Base-by-base conservation (phyloP, 2,329 filamentous ascomycete genomes). In the Fonsecaea nubica region DNA sequence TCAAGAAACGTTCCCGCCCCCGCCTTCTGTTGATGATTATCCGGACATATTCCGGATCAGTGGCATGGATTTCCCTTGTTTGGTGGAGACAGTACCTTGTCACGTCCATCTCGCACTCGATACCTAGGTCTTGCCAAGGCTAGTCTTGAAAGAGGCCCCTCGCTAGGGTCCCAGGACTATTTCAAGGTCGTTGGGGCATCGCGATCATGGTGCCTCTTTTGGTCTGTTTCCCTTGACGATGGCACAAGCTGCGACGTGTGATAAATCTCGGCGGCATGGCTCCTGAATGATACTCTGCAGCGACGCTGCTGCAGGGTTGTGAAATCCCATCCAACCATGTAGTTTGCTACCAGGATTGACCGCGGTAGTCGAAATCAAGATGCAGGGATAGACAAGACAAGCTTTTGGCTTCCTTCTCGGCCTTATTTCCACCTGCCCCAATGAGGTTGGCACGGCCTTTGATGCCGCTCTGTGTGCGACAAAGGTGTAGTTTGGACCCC, bases 21-120 rank as follows among this genome's bases (percentile, higher is more conserved):
- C 40, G 13, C 18, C 56, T 18, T 25, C 56, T 21, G 30, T 50
- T 32, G 18, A 36, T 59, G 57, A 59, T 45, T 33, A 59, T 25
- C 57, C 57, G 57, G 57, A 25, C 30, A 59, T 40, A 59, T 18
- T 59, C 57, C 57, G 57, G 40, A 50, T 59, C 33, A 33, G 25
- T 42, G 57, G 40, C 40, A 59, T 50, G 57, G 38, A 45, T 21
- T 33, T 36, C n/a, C 38, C 57, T 21, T 48, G 57, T 32, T 18
- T 59, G 18, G 18, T 32, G n/a, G n/a, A 18, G 32, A 15, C n/a
- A 30, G 45, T 32, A 58, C 25, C 21, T 42, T 25, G 9, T 58
- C 15, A 18, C 40, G 15, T 36, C 36, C 56, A 42, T 59, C 40
- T 33, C 38, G 33, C 25, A 13, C 21, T 40, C 57, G 40, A 59